phyloP scores from a whole-genome alignment of 768 basidiomycete species.

The Naganishia kalamii region DNA sequence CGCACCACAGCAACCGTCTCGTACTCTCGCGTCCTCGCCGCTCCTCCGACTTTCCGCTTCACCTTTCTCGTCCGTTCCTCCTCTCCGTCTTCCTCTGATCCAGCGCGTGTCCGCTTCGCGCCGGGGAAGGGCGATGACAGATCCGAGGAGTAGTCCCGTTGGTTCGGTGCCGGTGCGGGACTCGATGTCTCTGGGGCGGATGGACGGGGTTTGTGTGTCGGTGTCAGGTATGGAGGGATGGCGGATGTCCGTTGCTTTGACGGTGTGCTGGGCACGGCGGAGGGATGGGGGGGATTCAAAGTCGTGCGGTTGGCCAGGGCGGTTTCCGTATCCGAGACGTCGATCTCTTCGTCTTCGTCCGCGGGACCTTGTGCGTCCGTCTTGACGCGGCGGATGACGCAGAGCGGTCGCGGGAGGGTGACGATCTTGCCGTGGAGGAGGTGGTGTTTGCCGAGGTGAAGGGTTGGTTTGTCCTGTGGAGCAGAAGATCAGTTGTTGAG shows the following conservation, averaged over 20 bases:
- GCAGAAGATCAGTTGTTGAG: too few relatives aligned
- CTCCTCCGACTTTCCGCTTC: not conserved
- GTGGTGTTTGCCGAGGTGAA: conserved; percentile 73
- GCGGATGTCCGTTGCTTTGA: conserved; percentile 16
- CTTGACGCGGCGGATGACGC: conserved; percentile 54
- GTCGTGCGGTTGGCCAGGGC: not conserved
- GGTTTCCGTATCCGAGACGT: conserved; percentile 15
- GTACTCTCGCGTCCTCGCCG: conserved; percentile 34
- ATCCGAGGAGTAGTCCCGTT: conserved; percentile 41
- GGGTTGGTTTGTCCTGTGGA: conserved; percentile 66
- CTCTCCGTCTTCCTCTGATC: not conserved
- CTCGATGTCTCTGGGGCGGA: not conserved
- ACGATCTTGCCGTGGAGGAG: conserved; percentile 80
- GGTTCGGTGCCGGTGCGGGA: conserved; percentile 24
- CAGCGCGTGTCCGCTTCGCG: conserved; percentile 11
- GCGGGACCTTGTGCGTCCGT: not conserved
- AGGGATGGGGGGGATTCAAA: not conserved
- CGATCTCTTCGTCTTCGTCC: conserved; percentile 16
- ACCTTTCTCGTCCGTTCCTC: not conserved
- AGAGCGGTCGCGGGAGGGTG: conserved; percentile 70
- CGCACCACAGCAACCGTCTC: conserved; percentile 41
- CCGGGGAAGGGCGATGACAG: conserved; percentile 24
- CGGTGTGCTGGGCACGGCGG: not conserved
- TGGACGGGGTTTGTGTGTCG: not conserved
- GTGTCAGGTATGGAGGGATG: conserved; percentile 20